Base-by-base conservation (phyloP, 129 eudicot species). In the Tagetes erecta region DNA sequence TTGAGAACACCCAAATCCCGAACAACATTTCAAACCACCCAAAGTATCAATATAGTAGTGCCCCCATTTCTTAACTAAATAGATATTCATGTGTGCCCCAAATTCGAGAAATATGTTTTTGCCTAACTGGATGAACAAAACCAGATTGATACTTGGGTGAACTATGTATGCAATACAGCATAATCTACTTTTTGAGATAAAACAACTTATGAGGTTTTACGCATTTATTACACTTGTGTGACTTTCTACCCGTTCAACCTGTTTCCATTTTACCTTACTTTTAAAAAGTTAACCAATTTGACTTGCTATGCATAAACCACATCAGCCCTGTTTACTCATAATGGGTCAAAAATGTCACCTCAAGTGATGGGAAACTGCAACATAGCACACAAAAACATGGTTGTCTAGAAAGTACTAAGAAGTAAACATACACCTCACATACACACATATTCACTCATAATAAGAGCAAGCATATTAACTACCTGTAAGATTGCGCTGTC, bases 401-500 rank as follows among this genome's bases (percentile, higher is more conserved):
- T 13, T 7, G 36, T 51, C 37, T 70, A 35, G 8, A 49, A 39
- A 71, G 50, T 71, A 53, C 12, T 33, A 55, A 10, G 14, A 20
- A 30, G 30, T 38, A 71, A 56, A 14, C 27, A 10, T 60, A 53
- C 68, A 9, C 10, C 11, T 50, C 10, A 52, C 46, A 35, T 14
- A 45, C 63, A 7, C 6, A 31, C 64, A 67, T 6, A 66, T 39
- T 63, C 56, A 58, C 42, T 47, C 36, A 71, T 57, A 34, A 75
- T 69, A 47, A 58, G 38, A 40, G 47, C 31, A 44, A 56, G 36
- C 2, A 20, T 49, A 45, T 11, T 50, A 40, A 45, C 63, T 79
- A 90, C 98, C 98, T 94, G 71, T 50, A 90, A 74, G 78, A 94
- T 82, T 3, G 97, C 87, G 64, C 79, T 75, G 78, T 94, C 97